Conservation (phyloP, 257 asterid genomes). For the Cordia subcordata region DNA sequence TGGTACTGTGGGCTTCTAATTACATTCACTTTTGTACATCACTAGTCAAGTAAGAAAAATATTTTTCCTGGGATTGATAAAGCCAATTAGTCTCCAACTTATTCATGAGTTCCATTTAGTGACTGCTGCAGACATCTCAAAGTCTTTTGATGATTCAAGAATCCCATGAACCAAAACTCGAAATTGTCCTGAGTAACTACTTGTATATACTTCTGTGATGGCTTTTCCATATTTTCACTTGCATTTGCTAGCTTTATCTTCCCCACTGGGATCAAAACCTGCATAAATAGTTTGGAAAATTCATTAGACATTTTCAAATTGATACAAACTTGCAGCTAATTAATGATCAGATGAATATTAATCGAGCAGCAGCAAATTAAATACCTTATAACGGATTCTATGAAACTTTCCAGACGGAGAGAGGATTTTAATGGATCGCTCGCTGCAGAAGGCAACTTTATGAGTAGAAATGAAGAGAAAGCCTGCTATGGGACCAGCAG, state of each 20-base stretch:
- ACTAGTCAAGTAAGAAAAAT: too few relatives aligned
- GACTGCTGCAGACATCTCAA: constrained; percentile 24
- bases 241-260: constrained; percentile 28
- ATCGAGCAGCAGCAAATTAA: too few relatives aligned
- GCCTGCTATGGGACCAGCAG: constrained; percentile 24
- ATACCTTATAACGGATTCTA: constrained; percentile 6
- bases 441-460: constrained; percentile 20
- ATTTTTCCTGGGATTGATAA: too few relatives aligned
- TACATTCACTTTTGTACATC: too few relatives aligned
- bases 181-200: constrained; percentile 36
- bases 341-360: too few relatives aligned
- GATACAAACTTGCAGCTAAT: too few relatives aligned
- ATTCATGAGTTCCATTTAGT: too few relatives aligned
- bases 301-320: too few relatives aligned
- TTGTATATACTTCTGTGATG: constrained; percentile 37
- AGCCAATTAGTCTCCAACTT: too few relatives aligned
- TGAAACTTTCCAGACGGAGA: constrained; percentile 16
- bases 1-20: too few relatives aligned
- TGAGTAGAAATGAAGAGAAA: constrained; percentile 17
- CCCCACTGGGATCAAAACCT: constrained; percentile 35
- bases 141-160: constrained; percentile 32
- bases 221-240: constrained; percentile 28
- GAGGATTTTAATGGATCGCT: constrained; percentile 14
- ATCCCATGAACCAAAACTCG: constrained; percentile 54
- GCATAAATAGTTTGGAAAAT: constrained; percentile 3